phyloP scores from a whole-genome alignment of 2,329 filamentous ascomycete species.

The Plenodomus lindquistii region DNA sequence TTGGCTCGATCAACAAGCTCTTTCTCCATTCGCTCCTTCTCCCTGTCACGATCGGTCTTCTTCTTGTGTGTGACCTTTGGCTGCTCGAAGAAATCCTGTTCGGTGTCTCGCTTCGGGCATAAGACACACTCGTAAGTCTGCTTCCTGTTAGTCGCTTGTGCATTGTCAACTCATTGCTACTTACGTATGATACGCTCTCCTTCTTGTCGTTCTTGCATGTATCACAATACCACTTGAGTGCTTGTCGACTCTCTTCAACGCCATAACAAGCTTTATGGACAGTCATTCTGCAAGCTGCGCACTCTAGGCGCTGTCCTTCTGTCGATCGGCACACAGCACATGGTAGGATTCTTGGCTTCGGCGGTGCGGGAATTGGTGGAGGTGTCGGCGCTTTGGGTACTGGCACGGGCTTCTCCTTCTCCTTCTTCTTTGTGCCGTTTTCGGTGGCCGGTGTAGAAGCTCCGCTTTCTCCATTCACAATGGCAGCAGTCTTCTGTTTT shows the following conservation, averaged over 20 bases:
- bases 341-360: slow-evolving; percentile 76
- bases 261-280: slow-evolving; percentile 94
- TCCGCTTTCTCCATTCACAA: slow-evolving; percentile 53
- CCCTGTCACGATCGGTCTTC: slow-evolving; percentile 88
- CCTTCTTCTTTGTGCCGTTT: slow-evolving; percentile 46
- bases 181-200: slow-evolving; percentile 85
- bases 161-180: slow-evolving; percentile 33
- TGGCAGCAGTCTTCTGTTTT: slow-evolving; percentile 56
- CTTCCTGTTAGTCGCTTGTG: slow-evolving; percentile 19
- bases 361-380: slow-evolving; percentile 72
- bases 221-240: slow-evolving; percentile 87
- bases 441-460: slow-evolving; percentile 48
- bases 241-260: slow-evolving; percentile 69
- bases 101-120: slow-evolving; percentile 80
- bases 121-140: slow-evolving; percentile 90
- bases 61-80: slow-evolving; percentile 81
- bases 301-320: slow-evolving; percentile 66
- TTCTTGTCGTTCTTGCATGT: slow-evolving; percentile 95
- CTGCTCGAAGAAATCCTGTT: slow-evolving; percentile 81
- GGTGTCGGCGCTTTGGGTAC: slow-evolving; percentile 54
- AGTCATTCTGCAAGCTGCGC: slow-evolving; percentile 84
- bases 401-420: slow-evolving; percentile 50
- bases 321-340: slow-evolving; percentile 82
- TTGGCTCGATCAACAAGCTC: slow-evolving; percentile 79
- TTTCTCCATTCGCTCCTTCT: slow-evolving; percentile 83